Evolutionary conservation across 805 yeast genomes (phyloP), one percentile per base, ranked within the genome.

Genomic region (Yarrowia sp.): DNA sequence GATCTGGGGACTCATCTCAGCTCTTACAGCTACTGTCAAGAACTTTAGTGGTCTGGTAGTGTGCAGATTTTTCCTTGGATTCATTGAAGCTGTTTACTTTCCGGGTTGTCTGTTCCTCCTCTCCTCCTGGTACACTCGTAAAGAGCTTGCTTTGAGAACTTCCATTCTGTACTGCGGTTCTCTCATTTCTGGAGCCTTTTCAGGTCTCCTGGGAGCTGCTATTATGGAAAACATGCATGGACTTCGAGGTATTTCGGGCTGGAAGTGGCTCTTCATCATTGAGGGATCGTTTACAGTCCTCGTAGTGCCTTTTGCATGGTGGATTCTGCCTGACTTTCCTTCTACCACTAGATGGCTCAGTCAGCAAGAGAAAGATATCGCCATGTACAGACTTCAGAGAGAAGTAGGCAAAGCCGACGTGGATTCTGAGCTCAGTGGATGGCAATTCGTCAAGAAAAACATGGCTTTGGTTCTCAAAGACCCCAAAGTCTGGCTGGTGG

Each of bases 251-350:
- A 69, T 79, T 33, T 73, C 79, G 55, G 76, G 81, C 10, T 84
- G 87, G 87, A 76, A 84, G 69, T 84, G 84, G 81, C 77, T 84
- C 51, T 84, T 84, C 68, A 74, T 83, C 58, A 80, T 84, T 50
- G 86, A 83, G 71, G 88, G 88, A 53, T 78, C 64, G 79, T 82
- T 58, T 75, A 83, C 14, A 8, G 57, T 50, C 1, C 28, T 50
- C 1, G 43, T 50, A 3, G 57, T 50, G 1, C 57, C 57, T 3
- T 65, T 80, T 51, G 80, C 83, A 7, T 81, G 80, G 70, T 75
- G 77, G 60, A 75, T 82, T 41, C 74, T 84, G 64, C 87, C 87
- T 17, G 84, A 82, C 67, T 76, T 81, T 75, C 87, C 87, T 22
- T 74, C 75, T 75, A 74, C 62, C 81, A 81, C 66, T 74, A 66